Percentiles rank a stretch among this genome's conserved stretches.
These are phyloP conservation scores for Heterobasidion occidentale DNA, from an alignment of 1,284 basidiomycete genomes.

Conservation along the genomic window DNA sequence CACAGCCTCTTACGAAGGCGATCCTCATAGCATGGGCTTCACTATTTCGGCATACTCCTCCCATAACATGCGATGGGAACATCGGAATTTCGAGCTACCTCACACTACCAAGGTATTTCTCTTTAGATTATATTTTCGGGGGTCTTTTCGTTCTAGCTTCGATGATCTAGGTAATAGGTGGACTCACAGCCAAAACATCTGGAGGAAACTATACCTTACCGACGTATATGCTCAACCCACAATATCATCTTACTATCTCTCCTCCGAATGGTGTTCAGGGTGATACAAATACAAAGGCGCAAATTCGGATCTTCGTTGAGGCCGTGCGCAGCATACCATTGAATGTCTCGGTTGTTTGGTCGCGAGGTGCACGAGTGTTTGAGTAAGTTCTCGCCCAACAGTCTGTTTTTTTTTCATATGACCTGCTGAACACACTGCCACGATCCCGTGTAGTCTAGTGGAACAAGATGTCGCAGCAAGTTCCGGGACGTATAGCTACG, in stretches of 20 bases:
- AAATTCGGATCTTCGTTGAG: conserved; percentile 44
- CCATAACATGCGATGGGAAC: conserved; percentile 41
- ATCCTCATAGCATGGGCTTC: conserved; percentile 50
- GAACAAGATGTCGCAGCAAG: conserved; percentile 64
- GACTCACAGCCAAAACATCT: conserved; percentile 63
- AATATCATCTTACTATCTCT: conserved; percentile 65
- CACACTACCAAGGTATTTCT: conserved; percentile 35
- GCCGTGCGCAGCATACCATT: conserved; percentile 64
- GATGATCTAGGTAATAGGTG: conserved; percentile 44
- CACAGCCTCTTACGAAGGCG: conserved; percentile 60
- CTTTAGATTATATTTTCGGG: not conserved
- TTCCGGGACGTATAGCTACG: conserved; percentile 81
- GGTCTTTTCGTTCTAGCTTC: conserved; percentile 9
- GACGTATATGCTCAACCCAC: conserved; percentile 87
- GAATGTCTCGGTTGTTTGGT: conserved; percentile 73
- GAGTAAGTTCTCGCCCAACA: conserved; percentile 43
- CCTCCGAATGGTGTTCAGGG: conserved; percentile 19
- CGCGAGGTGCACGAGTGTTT: conserved; percentile 60
- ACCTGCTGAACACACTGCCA: conserved; percentile 1
- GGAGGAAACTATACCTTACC: conserved; percentile 80
- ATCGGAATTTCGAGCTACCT: conserved; percentile 26
- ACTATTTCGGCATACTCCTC: conserved; percentile 53
- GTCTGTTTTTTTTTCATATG: not conserved
- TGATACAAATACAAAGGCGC: conserved; percentile 25
- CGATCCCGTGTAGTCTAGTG: conserved; percentile 31